A percentile compares a stretch with the other conserved stretches of the same genome.
These are phyloP conservation scores for Penicillium robsamsonii DNA, from an alignment of 495 filamentous ascomycete species.

Conservation along the genomic window DNA sequence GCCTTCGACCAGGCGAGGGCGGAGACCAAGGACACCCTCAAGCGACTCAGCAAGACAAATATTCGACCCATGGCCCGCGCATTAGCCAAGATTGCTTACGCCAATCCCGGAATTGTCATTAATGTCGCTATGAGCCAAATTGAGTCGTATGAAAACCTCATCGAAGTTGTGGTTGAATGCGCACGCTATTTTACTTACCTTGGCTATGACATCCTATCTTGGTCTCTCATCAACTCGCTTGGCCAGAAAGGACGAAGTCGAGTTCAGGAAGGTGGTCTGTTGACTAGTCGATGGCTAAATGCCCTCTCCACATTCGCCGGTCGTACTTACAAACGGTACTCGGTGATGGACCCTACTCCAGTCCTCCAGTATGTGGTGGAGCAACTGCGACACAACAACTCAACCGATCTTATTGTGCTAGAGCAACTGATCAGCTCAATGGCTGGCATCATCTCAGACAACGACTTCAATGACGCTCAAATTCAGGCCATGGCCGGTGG, in stretches of 20 bases:
- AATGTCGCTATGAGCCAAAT: conserved; percentile 81
- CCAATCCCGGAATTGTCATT: conserved; percentile 89
- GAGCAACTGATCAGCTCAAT: conserved; percentile 86
- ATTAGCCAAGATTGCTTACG: conserved; percentile 82
- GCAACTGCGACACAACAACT: conserved; percentile 76
- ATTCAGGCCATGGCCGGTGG: conserved; percentile 84
- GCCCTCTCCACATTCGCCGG: conserved; percentile 83
- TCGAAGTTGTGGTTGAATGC: conserved; percentile 89
- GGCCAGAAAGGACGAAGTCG: conserved; percentile 73
- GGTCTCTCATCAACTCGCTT: conserved; percentile 77
- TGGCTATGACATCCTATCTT: conserved; percentile 88
- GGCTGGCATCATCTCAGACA: conserved; percentile 84
- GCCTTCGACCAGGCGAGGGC: conserved; percentile 72
- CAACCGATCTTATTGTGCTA: conserved; percentile 82
- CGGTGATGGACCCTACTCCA: conserved; percentile 79
- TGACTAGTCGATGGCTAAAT: conserved; percentile 86
- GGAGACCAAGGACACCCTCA: conserved; percentile 79
- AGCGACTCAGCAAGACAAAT: conserved; percentile 81
- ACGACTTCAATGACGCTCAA: conserved; percentile 82
- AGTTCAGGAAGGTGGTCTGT: conserved; percentile 77
- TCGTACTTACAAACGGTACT: conserved; percentile 76
- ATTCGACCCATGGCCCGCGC: conserved; percentile 78
- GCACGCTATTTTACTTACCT: conserved; percentile 89
- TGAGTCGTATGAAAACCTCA: conserved; percentile 87
- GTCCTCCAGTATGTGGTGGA: conserved; percentile 84